Evolutionary conservation across 495 filamentous ascomycete genomes (phyloP), one percentile per base, ranked within the genome.

Genomic region (Tuber brumale): DNA sequence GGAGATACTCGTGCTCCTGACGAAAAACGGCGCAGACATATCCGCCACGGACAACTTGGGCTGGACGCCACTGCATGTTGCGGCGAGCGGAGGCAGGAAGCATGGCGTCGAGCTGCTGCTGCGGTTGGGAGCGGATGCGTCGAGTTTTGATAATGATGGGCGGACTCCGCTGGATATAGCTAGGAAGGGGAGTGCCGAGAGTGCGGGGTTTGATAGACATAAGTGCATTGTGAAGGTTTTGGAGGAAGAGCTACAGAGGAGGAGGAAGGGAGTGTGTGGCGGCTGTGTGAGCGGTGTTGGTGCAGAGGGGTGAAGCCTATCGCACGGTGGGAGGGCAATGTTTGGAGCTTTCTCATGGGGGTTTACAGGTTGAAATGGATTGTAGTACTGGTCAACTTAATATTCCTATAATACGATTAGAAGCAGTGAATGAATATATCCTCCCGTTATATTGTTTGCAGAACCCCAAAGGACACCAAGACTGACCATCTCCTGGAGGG

Each of bases 71-170:
- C 42, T 75, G 46, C 42, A 39, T 39, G 37, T 48, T 10, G 74
- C 74, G 44, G 71, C 71, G 16, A 0, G 27, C 3, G 48, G 48
- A 27, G 66, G 48, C 35, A 74, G 73, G 41, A 35, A 61, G 18
- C 70, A 76, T 74, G 57, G 51, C n/a, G 72, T 74, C 44, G 71
- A 45, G 27, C 18, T 77, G 19, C 71, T 75, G 9, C 19, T 77
- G 39, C 61, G 39, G 41, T 70, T 45, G 72, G 72, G 71, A 16
- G 69, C 27, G 45, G 76, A 72, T 41, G 41, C 75, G 35, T 42
- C 69, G 41, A 70, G 46, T n/a, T 18, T 21, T n/a, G 76, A 77
- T 71, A 75, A 71, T 21, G 48, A 43, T 0, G 37, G 43, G 10
- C 48, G n/a, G 7, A 76, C 46, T 35, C 72, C 73, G 23, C 73